A percentile compares a stretch with the other conserved stretches of the same genome.
phyloP scores from a whole-genome alignment of 2,329 filamentous ascomycete genomes.

The Arthrobotrys sphaeroides region DNA sequence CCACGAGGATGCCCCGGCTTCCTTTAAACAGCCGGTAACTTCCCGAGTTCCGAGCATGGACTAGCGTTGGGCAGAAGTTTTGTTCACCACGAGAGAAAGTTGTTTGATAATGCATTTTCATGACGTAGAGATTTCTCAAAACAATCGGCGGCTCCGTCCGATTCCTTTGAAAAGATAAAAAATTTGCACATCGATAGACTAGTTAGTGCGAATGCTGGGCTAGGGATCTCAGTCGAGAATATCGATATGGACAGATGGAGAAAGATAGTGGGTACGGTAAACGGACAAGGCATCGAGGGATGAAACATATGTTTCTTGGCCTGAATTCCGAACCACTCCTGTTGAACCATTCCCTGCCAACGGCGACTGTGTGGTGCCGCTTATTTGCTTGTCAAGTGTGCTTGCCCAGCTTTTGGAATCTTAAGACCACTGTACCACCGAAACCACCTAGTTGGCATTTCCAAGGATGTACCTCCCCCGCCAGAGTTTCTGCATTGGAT shows the following conservation, averaged over 20 bases:
- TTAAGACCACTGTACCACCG: constrained; percentile 20
- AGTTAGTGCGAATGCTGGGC: constrained; percentile 8
- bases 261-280: constrained; percentile 34
- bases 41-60: constrained; percentile 53
- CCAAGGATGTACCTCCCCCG: too few species aligned
- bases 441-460: constrained; percentile 18
- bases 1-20: constrained; percentile 53
- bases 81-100: constrained; percentile 24
- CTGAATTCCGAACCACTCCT: constrained; percentile 48
- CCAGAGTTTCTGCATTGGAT: too few species aligned
- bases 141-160: constrained; percentile 23
- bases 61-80: constrained; percentile 23
- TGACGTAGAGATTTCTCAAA: constrained; percentile 38
- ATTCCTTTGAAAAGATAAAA: constrained; percentile 26
- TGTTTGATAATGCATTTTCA: constrained; percentile 25
- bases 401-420: constrained; percentile 15
- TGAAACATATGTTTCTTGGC: constrained; percentile 52
- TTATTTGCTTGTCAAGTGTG: constrained; percentile 43
- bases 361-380: constrained; percentile 47
- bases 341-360: constrained; percentile 40
- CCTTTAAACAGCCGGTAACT: constrained; percentile 52
- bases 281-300: constrained; percentile 30
- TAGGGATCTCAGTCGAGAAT: constrained; percentile 21
- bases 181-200: constrained; percentile 13
- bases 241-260: constrained; percentile 42